phyloP scores from a whole-genome alignment of 2,329 filamentous ascomycete genomes.

The Aspergillus sergii region DNA sequence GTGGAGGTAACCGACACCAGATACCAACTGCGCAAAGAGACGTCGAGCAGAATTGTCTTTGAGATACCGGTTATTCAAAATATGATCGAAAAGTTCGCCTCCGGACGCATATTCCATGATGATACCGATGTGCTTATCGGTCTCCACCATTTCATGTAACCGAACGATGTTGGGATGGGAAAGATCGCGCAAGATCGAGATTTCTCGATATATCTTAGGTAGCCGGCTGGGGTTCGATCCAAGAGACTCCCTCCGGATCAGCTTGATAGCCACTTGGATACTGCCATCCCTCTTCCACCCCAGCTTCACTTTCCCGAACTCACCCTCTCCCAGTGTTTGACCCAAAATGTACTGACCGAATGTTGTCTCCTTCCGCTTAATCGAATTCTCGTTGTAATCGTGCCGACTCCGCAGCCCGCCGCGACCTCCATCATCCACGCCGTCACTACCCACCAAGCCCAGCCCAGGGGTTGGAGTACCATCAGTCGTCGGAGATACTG shows the following conservation, averaged over 20 bases:
- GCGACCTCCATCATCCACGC: slow-evolving; percentile 47
- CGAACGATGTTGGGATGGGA: slow-evolving; percentile 97
- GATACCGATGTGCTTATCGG: slow-evolving; percentile 94
- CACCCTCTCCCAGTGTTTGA: slow-evolving; percentile 93
- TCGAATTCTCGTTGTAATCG: slow-evolving; percentile 56
- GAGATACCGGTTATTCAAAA: slow-evolving; percentile 92
- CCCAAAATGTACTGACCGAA: slow-evolving; percentile 96
- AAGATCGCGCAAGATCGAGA: slow-evolving; percentile 82
- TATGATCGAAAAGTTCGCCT: slow-evolving; percentile 97
- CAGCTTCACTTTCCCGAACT: slow-evolving; percentile 98
- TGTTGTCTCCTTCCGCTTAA: slow-evolving; percentile 78
- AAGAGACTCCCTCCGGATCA: slow-evolving; percentile 89
- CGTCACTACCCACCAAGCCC: slow-evolving; percentile 53
- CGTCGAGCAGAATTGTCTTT: slow-evolving; percentile 90
- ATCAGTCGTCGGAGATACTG: slow-evolving; percentile 45
- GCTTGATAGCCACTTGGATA: slow-evolving; percentile 94
- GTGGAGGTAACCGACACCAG: slow-evolving; percentile 94
- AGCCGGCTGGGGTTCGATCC: slow-evolving; percentile 85
- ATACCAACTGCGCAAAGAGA: slow-evolving; percentile 92
- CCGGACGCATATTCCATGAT: slow-evolving; percentile 98
- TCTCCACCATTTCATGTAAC: slow-evolving; percentile 97
- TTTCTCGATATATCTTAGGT: slow-evolving; percentile 96
- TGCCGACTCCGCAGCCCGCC: slow-evolving; percentile 51
- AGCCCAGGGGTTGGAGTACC: slow-evolving; percentile 52
- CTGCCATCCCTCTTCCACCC: slow-evolving; percentile 97